Base-by-base conservation (phyloP, 1,284 basidiomycete genomes). In the Sporisorium graminicola region DNA sequence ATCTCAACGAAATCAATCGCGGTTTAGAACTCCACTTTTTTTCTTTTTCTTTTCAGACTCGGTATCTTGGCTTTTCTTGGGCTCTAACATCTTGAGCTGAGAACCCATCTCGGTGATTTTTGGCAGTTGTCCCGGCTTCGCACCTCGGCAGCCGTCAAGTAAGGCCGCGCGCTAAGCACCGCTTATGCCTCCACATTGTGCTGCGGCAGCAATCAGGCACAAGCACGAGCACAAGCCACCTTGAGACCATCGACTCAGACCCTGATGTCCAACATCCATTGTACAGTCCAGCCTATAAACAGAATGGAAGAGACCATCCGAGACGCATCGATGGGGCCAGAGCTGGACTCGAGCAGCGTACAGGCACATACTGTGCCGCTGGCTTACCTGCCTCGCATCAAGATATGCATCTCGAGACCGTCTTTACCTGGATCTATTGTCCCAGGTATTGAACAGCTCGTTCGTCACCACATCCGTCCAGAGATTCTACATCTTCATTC, bases 281-380 rank as follows among this genome's bases (percentile, higher is more conserved):
- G n/a, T 6, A 43, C 40, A 20, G 20, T 7, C 40, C 8, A 43
- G 4, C 1, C n/a, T n/a, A 43, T 4, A 9, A 10, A n/a, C 40
- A 43, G 40, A 14, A 73, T 65, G 60, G 13, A 53, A 4, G 58
- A 57, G 1, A 53, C 57, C 0, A 56, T 65, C 3, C 65, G 64
- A 5, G 60, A 73, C 49, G 59, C 63, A n/a, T 66, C 69, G 7
- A 72, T 66, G 64, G 69, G 59, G 7, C 69, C 69, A 1, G 64
- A 66, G n/a, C 27, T 51, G 12, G 64, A 62, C 0, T 8, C 13
- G 1, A 26, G 8, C 33, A 51, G 59, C 33, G 40, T 58, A 1
- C 56, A 66, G 24, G 59, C 64, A 2, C 46, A 63, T 24, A 66
- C 59, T 3, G 43, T 66, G 8, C 64, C 64, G 20, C 59, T 66